A percentile compares a stretch with the other conserved stretches of the same genome.
Evolutionary conservation across 2,329 filamentous ascomycete species (phyloP).

Genomic region (Leptoxyphium fumago): DNA sequence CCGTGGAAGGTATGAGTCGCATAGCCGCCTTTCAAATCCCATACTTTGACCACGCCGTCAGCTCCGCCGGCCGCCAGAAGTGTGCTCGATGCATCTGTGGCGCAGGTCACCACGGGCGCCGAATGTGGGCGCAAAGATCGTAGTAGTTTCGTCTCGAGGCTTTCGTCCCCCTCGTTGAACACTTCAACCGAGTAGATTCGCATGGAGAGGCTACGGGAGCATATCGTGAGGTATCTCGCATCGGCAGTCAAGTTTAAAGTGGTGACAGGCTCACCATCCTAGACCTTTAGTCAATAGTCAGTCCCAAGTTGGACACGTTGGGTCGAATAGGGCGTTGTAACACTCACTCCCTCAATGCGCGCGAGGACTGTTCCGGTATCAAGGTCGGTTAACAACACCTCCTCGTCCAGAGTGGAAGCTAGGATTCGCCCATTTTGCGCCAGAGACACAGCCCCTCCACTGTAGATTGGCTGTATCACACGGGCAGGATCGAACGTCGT

Average conservation of each 20-base stretch:
- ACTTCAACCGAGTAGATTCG: conserved; percentile 65
- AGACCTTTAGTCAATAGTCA: conserved; percentile 24
- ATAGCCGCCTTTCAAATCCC: conserved; percentile 83
- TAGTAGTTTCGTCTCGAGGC: conserved; percentile 50
- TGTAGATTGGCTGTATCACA: conserved; percentile 85
- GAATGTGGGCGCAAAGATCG: conserved; percentile 80
- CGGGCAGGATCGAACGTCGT: conserved; percentile 78
- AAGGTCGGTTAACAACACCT: conserved; percentile 75
- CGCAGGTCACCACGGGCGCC: conserved; percentile 75
- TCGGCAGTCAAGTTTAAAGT: conserved; percentile 72
- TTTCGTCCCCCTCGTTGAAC: conserved; percentile 30
- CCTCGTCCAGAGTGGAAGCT: conserved; percentile 80
- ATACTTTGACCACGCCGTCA: conserved; percentile 88
- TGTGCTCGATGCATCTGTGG: conserved; percentile 75
- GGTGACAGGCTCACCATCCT: conserved; percentile 56
- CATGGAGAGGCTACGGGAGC: conserved; percentile 92
- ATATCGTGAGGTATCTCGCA: conserved; percentile 74
- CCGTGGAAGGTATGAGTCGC: conserved; percentile 92
- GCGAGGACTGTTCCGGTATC: conserved; percentile 69
- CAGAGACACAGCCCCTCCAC: conserved; percentile 73
- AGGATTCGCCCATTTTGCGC: conserved; percentile 70
- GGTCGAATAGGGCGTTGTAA: conserved; percentile 1
- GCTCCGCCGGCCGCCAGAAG: conserved; percentile 84
- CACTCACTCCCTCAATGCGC: conserved; percentile 68
- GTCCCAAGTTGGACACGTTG: conserved; percentile 8